Base-by-base conservation (phyloP, 306 rosid genomes). In the Quercus engelmannii region DNA sequence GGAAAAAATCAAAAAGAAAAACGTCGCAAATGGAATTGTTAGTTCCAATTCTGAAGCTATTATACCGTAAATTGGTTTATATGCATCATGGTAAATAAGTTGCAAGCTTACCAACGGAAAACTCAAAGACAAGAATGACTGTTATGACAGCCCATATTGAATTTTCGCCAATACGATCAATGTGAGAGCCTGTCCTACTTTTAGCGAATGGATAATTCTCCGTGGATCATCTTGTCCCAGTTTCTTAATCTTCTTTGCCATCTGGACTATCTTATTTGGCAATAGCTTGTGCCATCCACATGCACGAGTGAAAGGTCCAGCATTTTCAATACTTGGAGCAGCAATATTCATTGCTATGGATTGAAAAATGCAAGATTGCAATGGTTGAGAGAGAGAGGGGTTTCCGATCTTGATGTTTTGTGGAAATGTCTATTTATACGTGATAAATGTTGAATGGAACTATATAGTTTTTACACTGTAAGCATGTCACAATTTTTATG, bases 71-170 rank as follows among this genome's bases (percentile, higher is more conserved):
- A 46, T 46, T 46, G 12, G 52, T 46, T 11, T 46, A 46, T 46
- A 46, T 11, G 15, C 10, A 55, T 1, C 65, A 14, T 3, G 5
- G 15, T 26, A 19, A n/a, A 10, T 7, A 12, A 52, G 4, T 15
- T 7, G 15, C 49, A 80, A 65, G 31, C 71, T 49, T 78, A 83
- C 83, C 83, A 1, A 83, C 83, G 4, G 79, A 83, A 54, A 78
- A 83, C 52, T 78, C 82, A 28, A 73, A 57, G 33, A 78, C 86
- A 4, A 82, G 65, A 13, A 77, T 58, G 13, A 78, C 83, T 31
- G 83, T 78, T 2, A 78, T 8, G 23, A 83, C 62, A 25, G 83
- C 83, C 86, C 83, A 78, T 64, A 83, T 78, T n/a, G 77, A 73
- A 46, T 69, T 43, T 9, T 3, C 38, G 25, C 80, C 80, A n/a